A percentile compares a stretch with the other conserved stretches of the same genome.
phyloP scores from a whole-genome alignment of 306 rosid genomes.

The Cucumis melo region DNA sequence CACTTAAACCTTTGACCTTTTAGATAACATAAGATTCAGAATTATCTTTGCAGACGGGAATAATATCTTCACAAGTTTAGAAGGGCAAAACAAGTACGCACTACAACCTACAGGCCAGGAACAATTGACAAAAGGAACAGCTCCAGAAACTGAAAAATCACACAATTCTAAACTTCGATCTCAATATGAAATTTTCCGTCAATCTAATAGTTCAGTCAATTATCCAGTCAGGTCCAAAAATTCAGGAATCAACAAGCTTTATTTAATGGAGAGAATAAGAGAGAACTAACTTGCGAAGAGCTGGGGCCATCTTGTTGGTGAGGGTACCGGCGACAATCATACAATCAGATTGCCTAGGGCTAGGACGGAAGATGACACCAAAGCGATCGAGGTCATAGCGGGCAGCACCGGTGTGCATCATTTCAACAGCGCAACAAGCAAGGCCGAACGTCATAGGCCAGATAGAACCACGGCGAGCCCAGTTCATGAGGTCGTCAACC shows the following conservation, averaged over 20 bases:
- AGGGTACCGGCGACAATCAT: conserved; percentile 99
- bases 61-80: background rate
- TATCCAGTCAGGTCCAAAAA: background rate
- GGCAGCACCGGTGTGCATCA: conserved; percentile 96
- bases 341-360: conserved; percentile 92
- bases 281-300: conserved; percentile 72
- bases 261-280: background rate
- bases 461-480: conserved; percentile 92
- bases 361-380: conserved; percentile 91
- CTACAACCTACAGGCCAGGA: background rate
- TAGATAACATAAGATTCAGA: background rate
- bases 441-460: conserved; percentile 99
- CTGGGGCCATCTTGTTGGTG: conserved; percentile 99
- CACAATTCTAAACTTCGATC: background rate
- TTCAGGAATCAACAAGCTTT: background rate
- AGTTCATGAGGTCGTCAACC: conserved; percentile 86
- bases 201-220: background rate
- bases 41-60: background rate
- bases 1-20: background rate
- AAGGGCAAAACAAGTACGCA: background rate
- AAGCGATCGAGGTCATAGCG: conserved; percentile 94
- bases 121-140: background rate
- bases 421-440: conserved; percentile 98
- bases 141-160: background rate
- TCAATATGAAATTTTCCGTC: background rate